phyloP scores from a whole-genome alignment of 345 rosid genomes.

The Murraya paniculata region DNA sequence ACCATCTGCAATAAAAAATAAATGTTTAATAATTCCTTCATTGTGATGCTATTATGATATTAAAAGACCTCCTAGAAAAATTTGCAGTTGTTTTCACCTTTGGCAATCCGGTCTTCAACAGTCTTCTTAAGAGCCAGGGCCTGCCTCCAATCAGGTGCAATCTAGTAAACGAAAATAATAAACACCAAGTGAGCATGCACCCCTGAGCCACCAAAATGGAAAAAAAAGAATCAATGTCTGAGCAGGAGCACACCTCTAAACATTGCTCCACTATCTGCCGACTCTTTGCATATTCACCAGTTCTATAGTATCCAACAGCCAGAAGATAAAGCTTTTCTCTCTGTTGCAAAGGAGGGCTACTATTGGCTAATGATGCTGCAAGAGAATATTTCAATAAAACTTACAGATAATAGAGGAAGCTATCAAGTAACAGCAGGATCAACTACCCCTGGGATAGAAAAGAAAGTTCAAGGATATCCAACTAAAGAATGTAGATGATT shows the following conservation, averaged over 20 bases:
- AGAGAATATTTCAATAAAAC: neutral
- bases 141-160: slow-evolving; percentile 85
- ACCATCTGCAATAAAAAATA: slow-evolving; percentile 56
- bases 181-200: neutral
- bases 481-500: neutral
- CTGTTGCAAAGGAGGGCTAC: slow-evolving; percentile 45
- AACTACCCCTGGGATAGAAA: neutral
- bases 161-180: slow-evolving; percentile 32
- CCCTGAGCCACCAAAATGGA: neutral
- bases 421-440: slow-evolving; percentile 1
- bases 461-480: neutral
- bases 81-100: slow-evolving; percentile 35
- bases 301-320: slow-evolving; percentile 74
- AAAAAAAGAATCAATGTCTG: neutral
- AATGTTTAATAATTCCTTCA: neutral
- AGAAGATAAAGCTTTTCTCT: slow-evolving; percentile 80
- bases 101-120: slow-evolving; percentile 60
- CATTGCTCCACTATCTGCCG: slow-evolving; percentile 63
- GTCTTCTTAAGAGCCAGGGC: slow-evolving; percentile 65
- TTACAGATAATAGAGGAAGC: neutral
- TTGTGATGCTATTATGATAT: neutral
- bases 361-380: slow-evolving; percentile 60
- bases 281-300: slow-evolving; percentile 67
- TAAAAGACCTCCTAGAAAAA: neutral
- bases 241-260: slow-evolving; percentile 48